These are phyloP conservation scores for Solanum gracilifrons DNA, from an alignment of 257 asterid genomes.

Conservation along the genomic window DNA sequence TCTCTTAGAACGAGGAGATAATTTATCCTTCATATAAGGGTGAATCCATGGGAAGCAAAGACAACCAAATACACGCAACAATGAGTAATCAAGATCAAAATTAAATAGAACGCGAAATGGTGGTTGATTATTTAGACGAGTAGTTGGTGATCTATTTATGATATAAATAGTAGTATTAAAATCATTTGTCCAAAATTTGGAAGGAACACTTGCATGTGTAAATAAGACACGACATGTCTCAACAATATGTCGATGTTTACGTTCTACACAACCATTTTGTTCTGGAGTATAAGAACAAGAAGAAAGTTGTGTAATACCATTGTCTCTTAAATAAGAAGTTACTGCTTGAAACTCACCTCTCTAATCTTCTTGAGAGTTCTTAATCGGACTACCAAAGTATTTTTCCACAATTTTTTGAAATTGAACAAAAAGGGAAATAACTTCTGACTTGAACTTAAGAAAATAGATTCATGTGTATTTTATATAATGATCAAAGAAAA, in stretches of 20 bases:
- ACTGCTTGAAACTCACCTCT: not conserved
- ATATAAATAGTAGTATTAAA: not conserved
- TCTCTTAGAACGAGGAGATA: not conserved
- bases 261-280: not conserved
- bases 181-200: not conserved
- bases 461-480: not conserved
- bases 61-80: not conserved
- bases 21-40: not conserved
- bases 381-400: not conserved
- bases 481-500: too few species aligned
- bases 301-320: too few species aligned
- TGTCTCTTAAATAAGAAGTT: too few species aligned
- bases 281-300: not conserved
- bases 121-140: not conserved
- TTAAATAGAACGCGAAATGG: not conserved
- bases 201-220: not conserved
- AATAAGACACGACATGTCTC: not conserved
- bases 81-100: not conserved
- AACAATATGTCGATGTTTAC: not conserved
- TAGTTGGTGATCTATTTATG: not conserved
- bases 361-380: not conserved
- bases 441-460: too few species aligned
- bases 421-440: not conserved
- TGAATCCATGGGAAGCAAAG: not conserved
- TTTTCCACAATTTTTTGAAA: too few species aligned